Evolutionary conservation across 352 stramenopile species (phyloP).

Genomic region (Bremia lactucae): DNA sequence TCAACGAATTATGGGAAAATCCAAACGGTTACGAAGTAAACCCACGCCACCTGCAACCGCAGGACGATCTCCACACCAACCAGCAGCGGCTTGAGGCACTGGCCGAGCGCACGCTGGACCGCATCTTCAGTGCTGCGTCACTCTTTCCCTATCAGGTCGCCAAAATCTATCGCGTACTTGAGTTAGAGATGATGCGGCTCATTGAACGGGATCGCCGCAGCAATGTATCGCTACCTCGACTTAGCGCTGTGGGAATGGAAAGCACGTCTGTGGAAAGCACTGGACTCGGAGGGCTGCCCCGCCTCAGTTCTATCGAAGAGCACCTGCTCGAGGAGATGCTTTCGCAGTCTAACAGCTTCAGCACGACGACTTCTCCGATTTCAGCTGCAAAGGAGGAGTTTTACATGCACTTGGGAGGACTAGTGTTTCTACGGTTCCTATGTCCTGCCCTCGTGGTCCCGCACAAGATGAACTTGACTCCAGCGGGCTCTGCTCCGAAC

Average conservation of each 20-base stretch:
- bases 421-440: slow-evolving; percentile 72
- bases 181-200: slow-evolving; percentile 62
- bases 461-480: slow-evolving; percentile 60
- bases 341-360: slow-evolving; percentile 13
- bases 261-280: slow-evolving; percentile 23
- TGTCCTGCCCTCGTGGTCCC: slow-evolving; percentile 67
- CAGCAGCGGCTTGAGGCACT: slow-evolving; percentile 41
- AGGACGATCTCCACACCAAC: slow-evolving; percentile 39
- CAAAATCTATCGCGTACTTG: slow-evolving; percentile 65
- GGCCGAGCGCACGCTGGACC: slow-evolving; percentile 37
- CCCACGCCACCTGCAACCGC: slow-evolving; percentile 27
- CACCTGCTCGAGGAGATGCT: slow-evolving; percentile 27
- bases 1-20: slow-evolving; percentile 39
- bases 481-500: slow-evolving; percentile 23
- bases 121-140: slow-evolving; percentile 32
- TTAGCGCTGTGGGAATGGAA: slow-evolving; percentile 47
- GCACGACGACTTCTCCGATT: slow-evolving; percentile 11
- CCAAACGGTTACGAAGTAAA: slow-evolving; percentile 58
- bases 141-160: slow-evolving; percentile 69
- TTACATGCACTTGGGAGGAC: slow-evolving; percentile 58
- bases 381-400: slow-evolving; percentile 53
- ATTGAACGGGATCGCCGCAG: slow-evolving; percentile 48
- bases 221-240: slow-evolving; percentile 32
- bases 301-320: slow-evolving; percentile 46
- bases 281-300: slow-evolving; percentile 28